Conservation (phyloP, 371 early-diverging fungal species). For the Basidiobolus meristosporus region DNA sequence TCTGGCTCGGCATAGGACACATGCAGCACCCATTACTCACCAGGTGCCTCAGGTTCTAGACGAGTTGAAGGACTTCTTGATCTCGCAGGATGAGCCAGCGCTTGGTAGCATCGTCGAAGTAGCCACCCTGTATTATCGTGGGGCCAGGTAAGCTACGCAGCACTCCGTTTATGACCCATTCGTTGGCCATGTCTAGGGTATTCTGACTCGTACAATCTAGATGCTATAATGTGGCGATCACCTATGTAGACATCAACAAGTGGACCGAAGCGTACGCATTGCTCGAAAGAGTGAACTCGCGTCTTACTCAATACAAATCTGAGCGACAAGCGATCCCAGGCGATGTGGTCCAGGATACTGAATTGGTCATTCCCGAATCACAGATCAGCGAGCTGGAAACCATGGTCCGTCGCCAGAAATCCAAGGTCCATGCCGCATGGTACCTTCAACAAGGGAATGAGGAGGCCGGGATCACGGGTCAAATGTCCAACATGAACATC, state of each 20-base stretch:
- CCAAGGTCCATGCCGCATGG: constrained; percentile 33
- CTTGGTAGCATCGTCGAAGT: constrained; percentile 27
- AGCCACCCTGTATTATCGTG: constrained; percentile 24
- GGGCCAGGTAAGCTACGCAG: constrained; percentile 15
- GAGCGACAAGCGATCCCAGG: constrained; percentile 1
- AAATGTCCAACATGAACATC: constrained; percentile 17
- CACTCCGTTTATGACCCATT: no score
- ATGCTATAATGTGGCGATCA: no score
- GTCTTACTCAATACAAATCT: constrained; percentile 26
- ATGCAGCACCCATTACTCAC: no score
- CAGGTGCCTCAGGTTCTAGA: no score
- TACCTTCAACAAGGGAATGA: constrained; percentile 20
- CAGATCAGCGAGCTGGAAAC: constrained; percentile 20
- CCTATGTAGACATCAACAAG: constrained; percentile 21
- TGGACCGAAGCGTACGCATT: constrained; percentile 34
- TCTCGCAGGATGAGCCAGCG: constrained; percentile 20
- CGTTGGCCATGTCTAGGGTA: no score
- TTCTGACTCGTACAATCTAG: no score
- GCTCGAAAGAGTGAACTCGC: constrained; percentile 32
- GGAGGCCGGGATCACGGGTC: no score
- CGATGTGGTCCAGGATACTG: constrained; percentile 8
- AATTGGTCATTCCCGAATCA: constrained; percentile 15
- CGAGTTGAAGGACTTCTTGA: no score
- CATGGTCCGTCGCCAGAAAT: constrained; percentile 21
- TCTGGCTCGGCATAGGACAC: no score